These are phyloP conservation scores for Sphaceloma murrayae DNA, from an alignment of 2,329 filamentous ascomycete species.

Conservation along the genomic window DNA sequence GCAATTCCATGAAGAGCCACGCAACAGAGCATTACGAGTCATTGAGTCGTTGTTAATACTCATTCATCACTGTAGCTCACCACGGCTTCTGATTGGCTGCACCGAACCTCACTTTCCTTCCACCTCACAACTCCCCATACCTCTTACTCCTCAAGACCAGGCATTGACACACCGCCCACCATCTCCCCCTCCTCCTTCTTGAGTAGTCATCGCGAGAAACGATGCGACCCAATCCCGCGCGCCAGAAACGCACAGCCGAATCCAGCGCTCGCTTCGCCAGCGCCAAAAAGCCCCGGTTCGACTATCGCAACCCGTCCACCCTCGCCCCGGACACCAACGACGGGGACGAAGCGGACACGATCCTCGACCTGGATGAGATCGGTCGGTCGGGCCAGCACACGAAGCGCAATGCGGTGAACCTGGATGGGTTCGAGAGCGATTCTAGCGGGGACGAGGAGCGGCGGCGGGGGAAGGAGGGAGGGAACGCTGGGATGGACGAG, in stretches of 20 bases:
- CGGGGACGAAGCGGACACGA: slow-evolving; percentile 52
- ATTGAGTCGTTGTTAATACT: no score
- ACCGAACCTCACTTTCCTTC: no score
- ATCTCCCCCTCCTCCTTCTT: no score
- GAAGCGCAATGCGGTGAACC: slow-evolving; percentile 88
- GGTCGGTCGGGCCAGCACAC: slow-evolving; percentile 61
- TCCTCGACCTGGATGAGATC: slow-evolving; percentile 88
- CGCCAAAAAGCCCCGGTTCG: slow-evolving; percentile 78
- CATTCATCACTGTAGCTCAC: no score
- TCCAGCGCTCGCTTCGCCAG: slow-evolving; percentile 62
- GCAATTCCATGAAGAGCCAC: neutral
- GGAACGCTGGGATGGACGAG: slow-evolving; percentile 25
- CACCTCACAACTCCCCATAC: no score
- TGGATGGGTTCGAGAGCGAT: slow-evolving; percentile 94
- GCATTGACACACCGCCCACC: no score
- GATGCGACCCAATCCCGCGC: slow-evolving; percentile 40
- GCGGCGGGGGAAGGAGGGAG: slow-evolving; percentile 27
- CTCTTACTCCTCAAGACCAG: no score
- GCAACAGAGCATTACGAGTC: no score
- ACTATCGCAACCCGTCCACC: slow-evolving; percentile 86
- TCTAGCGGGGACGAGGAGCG: slow-evolving; percentile 75
- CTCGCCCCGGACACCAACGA: slow-evolving; percentile 73
- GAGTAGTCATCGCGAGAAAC: no score
- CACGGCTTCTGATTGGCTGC: no score
- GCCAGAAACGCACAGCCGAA: slow-evolving; percentile 76